phyloP scores from a whole-genome alignment of 768 basidiomycete genomes.

The Pisolithus sp. region DNA sequence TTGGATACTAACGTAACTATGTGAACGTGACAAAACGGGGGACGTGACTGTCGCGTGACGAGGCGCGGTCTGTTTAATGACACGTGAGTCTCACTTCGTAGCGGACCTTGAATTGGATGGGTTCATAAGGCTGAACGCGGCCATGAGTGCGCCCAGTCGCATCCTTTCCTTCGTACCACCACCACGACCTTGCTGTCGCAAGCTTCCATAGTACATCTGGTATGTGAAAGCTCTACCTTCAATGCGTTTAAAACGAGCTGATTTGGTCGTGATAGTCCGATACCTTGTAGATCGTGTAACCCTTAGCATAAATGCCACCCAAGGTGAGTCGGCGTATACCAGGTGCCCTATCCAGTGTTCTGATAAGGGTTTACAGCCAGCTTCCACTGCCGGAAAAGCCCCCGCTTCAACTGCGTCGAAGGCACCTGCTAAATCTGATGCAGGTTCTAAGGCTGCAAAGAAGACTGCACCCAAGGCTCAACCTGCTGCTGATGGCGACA shows the following conservation, averaged over 20 bases:
- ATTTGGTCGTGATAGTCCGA: constrained; percentile 16
- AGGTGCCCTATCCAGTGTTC: constrained; percentile 2
- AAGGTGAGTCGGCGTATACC: constrained; percentile 23
- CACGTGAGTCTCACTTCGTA: constrained; percentile 23
- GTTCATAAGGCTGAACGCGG: constrained; percentile 29
- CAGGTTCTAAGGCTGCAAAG: constrained; percentile 49
- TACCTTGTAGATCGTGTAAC: constrained; percentile 29
- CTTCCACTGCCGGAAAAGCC: constrained; percentile 33
- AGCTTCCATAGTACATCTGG: constrained; percentile 18
- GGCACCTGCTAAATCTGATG: constrained; percentile 43
- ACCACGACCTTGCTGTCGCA: constrained; percentile 13
- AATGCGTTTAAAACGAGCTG: constrained; percentile 8
- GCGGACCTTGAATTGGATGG: constrained; percentile 29
- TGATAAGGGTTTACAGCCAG: constrained; percentile 29
- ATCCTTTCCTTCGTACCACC: constrained; percentile 27
- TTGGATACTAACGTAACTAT: constrained; percentile 9
- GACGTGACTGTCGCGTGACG: constrained; percentile 28
- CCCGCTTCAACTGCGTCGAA: constrained; percentile 52
- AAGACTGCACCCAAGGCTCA: constrained; percentile 55
- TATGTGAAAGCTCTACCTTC: constrained; percentile 7
- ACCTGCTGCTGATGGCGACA: constrained; percentile 52
- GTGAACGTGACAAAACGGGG: constrained; percentile 3
- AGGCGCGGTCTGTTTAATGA: constrained; percentile 29
- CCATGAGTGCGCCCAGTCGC: constrained; percentile 19
- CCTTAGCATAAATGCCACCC: constrained; percentile 28